Evolutionary conservation across 1,139 yeast species (phyloP).

Genomic region (Debaryomyces sp.): DNA sequence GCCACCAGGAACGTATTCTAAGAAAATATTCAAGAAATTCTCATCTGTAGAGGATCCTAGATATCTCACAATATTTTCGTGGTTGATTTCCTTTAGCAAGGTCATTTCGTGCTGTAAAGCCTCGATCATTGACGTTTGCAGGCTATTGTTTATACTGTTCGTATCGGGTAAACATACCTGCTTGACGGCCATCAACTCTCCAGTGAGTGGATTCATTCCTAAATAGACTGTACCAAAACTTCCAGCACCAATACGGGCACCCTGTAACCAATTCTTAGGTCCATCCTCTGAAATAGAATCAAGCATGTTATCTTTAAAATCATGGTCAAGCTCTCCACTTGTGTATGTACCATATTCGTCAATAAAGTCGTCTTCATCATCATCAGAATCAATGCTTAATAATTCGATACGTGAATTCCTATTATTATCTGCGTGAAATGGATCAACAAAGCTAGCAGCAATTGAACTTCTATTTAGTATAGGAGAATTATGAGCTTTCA

Average conservation of each 20-base stretch:
- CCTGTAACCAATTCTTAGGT: constrained; percentile 87
- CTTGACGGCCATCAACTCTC: constrained; percentile 96
- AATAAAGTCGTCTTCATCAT: constrained; percentile 25
- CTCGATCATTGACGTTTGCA: constrained; percentile 68
- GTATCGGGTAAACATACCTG: constrained; percentile 75
- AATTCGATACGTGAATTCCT: constrained; percentile 55
- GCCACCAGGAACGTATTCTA: constrained; percentile 97
- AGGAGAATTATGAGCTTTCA: constrained; percentile 15
- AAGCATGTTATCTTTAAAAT: constrained; percentile 17
- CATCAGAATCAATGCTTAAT: constrained; percentile 45
- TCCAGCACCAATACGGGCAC: constrained; percentile 92
- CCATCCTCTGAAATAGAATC: constrained; percentile 34
- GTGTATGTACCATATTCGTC: constrained; percentile 19
- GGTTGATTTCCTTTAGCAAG: constrained; percentile 76
- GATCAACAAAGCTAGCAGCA: constrained; percentile 35
- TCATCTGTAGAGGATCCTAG: constrained; percentile 82
- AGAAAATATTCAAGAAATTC: constrained; percentile 72
- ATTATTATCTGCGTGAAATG: constrained; percentile 25
- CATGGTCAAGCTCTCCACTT: constrained; percentile 17
- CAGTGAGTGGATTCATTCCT: constrained; percentile 90
- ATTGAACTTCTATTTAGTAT: constrained; percentile 31
- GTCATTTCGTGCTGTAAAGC: constrained; percentile 86
- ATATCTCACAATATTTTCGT: constrained; percentile 90
- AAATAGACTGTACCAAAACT: constrained; percentile 92
- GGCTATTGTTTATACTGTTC: constrained; percentile 35